Conservation (phyloP, 805 yeast species). For the Nakazawaea holstii region DNA sequence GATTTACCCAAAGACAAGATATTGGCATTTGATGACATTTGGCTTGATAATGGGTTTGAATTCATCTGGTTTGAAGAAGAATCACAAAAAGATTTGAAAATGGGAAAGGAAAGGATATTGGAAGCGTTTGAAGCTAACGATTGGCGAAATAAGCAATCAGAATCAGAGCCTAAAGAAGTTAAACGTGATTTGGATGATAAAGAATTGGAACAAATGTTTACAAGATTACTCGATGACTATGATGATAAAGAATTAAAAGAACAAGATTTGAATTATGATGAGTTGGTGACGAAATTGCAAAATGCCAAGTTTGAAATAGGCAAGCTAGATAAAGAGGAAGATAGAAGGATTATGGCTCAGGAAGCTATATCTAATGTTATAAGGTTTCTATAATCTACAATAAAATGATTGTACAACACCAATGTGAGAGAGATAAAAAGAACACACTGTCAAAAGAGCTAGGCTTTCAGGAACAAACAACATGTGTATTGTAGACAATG, state of each 20-base stretch:
- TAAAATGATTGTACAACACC: neutral
- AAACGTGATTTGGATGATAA: neutral
- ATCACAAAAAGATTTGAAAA: slow-evolving; percentile 20
- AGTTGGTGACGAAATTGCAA: slow-evolving; percentile 27
- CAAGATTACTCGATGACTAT: slow-evolving; percentile 9
- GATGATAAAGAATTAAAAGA: slow-evolving; percentile 7
- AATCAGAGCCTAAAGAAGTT: neutral
- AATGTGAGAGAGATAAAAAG: too few relatives aligned
- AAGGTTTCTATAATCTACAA: slow-evolving; percentile 29
- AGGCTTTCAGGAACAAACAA: too few relatives aligned
- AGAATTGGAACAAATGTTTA: slow-evolving; percentile 1
- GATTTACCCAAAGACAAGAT: slow-evolving; percentile 9
- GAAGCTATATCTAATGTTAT: slow-evolving; percentile 33
- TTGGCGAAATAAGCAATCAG: slow-evolving; percentile 29
- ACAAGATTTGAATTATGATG: slow-evolving; percentile 23
- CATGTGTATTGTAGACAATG: too few relatives aligned
- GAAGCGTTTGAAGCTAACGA: slow-evolving; percentile 39
- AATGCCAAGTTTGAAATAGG: slow-evolving; percentile 29
- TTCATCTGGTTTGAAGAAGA: slow-evolving; percentile 18
- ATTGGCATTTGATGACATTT: slow-evolving; percentile 33
- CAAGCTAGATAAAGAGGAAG: slow-evolving; percentile 17
- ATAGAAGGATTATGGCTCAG: slow-evolving; percentile 29
- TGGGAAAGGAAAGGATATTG: slow-evolving; percentile 33
- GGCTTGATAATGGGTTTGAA: slow-evolving; percentile 35
- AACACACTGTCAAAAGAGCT: too few relatives aligned